These are phyloP conservation scores for Sphagnum contortum DNA, from an alignment of 225 moss, liverwort and hornwort species.

Conservation along the genomic window DNA sequence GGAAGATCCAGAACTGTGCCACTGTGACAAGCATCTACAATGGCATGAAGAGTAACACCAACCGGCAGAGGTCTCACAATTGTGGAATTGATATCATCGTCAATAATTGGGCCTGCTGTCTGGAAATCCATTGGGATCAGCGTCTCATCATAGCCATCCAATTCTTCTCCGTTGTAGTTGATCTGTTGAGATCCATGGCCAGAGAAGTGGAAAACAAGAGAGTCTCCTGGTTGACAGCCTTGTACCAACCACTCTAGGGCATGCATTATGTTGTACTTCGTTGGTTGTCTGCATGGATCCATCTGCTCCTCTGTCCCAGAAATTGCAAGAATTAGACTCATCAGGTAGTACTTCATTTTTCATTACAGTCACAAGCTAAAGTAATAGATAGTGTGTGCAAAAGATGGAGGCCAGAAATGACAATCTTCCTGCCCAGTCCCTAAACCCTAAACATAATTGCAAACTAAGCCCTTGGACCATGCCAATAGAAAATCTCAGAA, in stretches of 20 bases:
- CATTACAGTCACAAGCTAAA: constrained; percentile 4
- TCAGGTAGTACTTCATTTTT: neutral
- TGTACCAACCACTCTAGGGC: constrained; percentile 88
- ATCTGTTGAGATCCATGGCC: constrained; percentile 92
- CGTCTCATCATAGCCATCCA: constrained; percentile 94
- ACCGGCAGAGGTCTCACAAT: constrained; percentile 73
- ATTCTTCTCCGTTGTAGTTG: constrained; percentile 78
- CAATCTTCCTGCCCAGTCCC: no score
- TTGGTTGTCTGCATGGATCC: constrained; percentile 70
- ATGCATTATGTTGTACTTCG: constrained; percentile 82
- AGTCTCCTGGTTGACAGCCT: constrained; percentile 90
- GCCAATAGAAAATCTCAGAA: no score
- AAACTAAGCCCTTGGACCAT: no score
- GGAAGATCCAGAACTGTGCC: constrained; percentile 95
- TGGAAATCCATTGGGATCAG: constrained; percentile 78
- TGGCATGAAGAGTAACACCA: constrained; percentile 89
- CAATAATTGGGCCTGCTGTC: constrained; percentile 87
- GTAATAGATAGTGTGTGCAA: neutral
- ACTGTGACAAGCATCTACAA: constrained; percentile 96
- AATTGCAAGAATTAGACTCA: no score
- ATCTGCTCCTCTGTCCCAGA: constrained; percentile 68
- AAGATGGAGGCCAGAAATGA: no score
- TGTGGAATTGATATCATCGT: constrained; percentile 86
- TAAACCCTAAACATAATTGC: no score
- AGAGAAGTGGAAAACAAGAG: constrained; percentile 92